Evolutionary conservation across 2,329 filamentous ascomycete species (phyloP), one percentile per base, ranked within the genome.

Genomic region (Madurella mycetomatis): DNA sequence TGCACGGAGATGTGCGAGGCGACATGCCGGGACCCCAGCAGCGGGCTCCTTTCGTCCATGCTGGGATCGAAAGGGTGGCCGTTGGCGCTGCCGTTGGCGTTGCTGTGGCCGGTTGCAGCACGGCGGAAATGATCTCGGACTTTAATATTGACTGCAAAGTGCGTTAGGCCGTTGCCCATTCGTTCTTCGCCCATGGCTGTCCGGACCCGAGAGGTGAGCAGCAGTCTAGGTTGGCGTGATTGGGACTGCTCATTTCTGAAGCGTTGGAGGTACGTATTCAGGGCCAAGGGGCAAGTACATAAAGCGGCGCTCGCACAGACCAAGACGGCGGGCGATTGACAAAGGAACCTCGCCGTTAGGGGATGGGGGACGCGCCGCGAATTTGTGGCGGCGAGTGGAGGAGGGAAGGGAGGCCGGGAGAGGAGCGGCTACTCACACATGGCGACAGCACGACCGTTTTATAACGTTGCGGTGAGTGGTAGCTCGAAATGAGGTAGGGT

Each of bases 101-200:
- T 15, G 3, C n/a, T 30, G n/a, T 47, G 55, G 47, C 42, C 47
- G 52, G 58, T 59, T 19, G 57, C 51, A 19, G 53, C 43, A 13
- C 60, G 61, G 30, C 59, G 60, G 13, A 65, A 16, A 13, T 58
- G 42, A n/a, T 61, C 55, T 55, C 65, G 67, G 53, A 67, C 66
- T 43, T 64, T 62, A 37, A 65, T 51, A 48, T 61, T 64, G 48
- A 63, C 67, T 70, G 66, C 47, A 43, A 56, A 43, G 32, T 43
- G 41, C 43, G 60, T 59, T 60, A 62, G 50, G 45, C 30, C 19
- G 50, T 41, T 45, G 43, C 37, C 39, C 25, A 47, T 17, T 34
- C 45, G 13, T 39, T 55, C 49, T 31, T 31, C 25, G 43, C 46
- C 48, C 60, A 61, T 61, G 54, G 45, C 49, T 46, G 49, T 32